Evolutionary conservation across 2,329 filamentous ascomycete genomes (phyloP).

Genomic region (Colletotrichum sp.): DNA sequence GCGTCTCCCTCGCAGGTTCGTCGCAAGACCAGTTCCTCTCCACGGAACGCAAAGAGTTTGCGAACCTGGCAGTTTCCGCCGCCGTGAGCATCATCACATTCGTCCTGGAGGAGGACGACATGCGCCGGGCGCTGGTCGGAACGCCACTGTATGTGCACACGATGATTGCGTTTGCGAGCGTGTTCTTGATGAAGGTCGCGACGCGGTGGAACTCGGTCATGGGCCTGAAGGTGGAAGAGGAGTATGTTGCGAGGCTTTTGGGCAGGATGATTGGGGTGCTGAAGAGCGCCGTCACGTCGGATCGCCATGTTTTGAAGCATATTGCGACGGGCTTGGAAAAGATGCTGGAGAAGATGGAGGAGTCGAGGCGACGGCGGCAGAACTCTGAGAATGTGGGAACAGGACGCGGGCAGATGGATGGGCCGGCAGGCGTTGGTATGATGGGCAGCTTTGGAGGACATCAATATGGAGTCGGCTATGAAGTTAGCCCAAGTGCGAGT

Average conservation of each 20-base stretch:
- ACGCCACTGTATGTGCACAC: neutral
- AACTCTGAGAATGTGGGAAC: neutral
- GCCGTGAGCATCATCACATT: neutral
- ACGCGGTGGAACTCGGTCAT: neutral
- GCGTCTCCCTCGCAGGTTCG: neutral
- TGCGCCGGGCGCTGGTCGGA: neutral
- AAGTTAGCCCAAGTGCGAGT: fast-evolving
- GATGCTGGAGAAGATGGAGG: neutral
- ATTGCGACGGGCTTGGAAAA: neutral
- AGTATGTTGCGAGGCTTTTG: neutral
- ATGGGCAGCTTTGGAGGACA: neutral
- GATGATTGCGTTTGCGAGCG: neutral
- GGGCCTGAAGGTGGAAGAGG: neutral
- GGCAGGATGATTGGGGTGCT: neutral
- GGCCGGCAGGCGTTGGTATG: neutral
- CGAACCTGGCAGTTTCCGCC: neutral
- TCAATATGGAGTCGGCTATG: neutral
- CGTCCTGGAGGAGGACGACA: neutral
- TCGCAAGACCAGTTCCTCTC: neutral
- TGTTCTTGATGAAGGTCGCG: neutral
- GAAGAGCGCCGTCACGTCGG: neutral
- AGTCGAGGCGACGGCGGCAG: neutral
- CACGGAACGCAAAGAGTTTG: neutral
- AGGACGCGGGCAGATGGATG: neutral
- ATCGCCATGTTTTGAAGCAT: neutral